Percentiles rank a stretch among this genome's conserved stretches.
Conservation (phyloP, 768 basidiomycete genomes). For the Boletus pseudopeckii region DNA sequence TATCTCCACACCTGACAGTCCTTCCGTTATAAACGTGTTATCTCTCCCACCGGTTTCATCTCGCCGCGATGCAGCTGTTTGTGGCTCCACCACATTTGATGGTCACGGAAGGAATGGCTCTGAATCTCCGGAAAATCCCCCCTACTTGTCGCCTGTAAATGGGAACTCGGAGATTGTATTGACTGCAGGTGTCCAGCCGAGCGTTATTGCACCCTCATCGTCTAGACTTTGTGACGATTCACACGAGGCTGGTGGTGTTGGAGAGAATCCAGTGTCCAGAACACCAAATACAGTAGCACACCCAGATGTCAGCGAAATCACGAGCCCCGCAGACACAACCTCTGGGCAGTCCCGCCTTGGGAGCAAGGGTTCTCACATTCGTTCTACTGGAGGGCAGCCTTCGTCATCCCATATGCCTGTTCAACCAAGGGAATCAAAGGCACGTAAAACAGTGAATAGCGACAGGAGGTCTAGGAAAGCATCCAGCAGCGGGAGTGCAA, state of each 20-base stretch:
- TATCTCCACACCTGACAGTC: background rate
- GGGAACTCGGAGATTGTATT: background rate
- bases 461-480: constrained; percentile 7
- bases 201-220: background rate
- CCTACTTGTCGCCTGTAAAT: background rate
- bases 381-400: background rate
- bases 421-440: background rate
- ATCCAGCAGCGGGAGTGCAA: constrained; percentile 2
- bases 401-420: background rate
- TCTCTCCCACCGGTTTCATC: background rate
- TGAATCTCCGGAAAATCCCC: background rate
- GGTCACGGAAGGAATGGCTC: constrained; percentile 2
- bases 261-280: background rate
- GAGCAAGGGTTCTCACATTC: background rate
- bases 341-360: background rate
- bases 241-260: background rate
- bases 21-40: background rate
- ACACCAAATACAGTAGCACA: background rate
- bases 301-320: constrained; percentile 15
- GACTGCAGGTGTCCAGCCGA: too few relatives aligned
- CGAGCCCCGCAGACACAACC: constrained; percentile 16
- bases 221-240: background rate
- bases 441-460: constrained; percentile 25
- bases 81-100: constrained; percentile 9
- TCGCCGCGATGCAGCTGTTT: background rate